Conservation (phyloP, 371 early-diverging fungal genomes). For the Mucor lusitanicus region DNA sequence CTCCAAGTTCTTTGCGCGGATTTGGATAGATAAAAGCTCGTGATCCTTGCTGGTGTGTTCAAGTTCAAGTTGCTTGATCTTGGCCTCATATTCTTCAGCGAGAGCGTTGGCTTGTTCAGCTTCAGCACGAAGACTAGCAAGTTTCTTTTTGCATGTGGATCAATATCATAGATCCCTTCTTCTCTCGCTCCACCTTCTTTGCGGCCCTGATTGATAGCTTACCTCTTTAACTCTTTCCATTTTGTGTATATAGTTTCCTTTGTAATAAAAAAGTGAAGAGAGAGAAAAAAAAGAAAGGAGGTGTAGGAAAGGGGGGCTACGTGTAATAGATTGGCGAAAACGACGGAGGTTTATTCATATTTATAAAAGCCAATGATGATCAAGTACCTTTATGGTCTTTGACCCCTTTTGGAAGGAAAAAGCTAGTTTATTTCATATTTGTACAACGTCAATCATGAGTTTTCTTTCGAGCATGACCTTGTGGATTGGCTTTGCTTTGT, state of each 20-base stretch:
- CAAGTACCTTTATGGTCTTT: conserved; percentile 12
- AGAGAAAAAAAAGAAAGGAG: conserved; percentile 11
- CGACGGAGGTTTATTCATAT: not conserved
- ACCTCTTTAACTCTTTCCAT: conserved; percentile 33
- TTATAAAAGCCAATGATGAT: conserved; percentile 3
- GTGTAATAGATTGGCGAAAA: not conserved
- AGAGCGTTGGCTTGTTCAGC: conserved; percentile 67
- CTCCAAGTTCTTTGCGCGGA: conserved; percentile 66
- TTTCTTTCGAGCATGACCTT: conserved; percentile 1
- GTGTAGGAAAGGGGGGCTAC: conserved; percentile 3
- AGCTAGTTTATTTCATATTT: not conserved
- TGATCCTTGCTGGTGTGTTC: conserved; percentile 75
- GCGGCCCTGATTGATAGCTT: not conserved
- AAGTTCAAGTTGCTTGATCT: conserved; percentile 65
- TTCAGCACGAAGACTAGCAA: conserved; percentile 68
- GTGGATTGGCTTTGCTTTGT: not conserved
- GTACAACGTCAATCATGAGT: conserved; percentile 1
- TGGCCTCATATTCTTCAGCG: conserved; percentile 69
- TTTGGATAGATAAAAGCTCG: conserved; percentile 72
- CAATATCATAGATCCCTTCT: not conserved
- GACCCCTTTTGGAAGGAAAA: conserved; percentile 8
- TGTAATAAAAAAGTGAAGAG: not conserved
- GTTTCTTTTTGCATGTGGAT: conserved; percentile 52
- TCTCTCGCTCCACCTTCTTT: not conserved
- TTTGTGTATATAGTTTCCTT: not conserved